phyloP scores from a whole-genome alignment of 1,139 yeast species.

The Torulaspora pretoriensis region DNA sequence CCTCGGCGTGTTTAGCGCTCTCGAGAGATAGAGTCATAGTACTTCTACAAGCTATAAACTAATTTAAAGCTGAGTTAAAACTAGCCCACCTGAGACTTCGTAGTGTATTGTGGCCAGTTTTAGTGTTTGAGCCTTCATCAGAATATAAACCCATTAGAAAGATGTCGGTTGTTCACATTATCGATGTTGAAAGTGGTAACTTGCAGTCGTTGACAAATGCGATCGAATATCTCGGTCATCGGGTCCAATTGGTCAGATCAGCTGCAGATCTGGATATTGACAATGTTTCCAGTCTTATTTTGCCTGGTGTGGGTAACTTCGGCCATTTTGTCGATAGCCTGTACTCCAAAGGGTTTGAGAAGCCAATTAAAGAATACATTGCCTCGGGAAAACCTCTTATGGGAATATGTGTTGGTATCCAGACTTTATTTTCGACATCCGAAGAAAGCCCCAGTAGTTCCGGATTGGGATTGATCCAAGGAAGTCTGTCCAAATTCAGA shows the following conservation, averaged over 20 bases:
- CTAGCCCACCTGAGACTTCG: too few species aligned
- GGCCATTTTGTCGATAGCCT: constrained; percentile 85
- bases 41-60: too few species aligned
- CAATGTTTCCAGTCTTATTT: constrained; percentile 53
- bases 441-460: constrained; percentile 62
- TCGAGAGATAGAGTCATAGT: constrained; percentile 2
- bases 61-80: too few species aligned
- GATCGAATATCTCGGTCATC: constrained; percentile 68
- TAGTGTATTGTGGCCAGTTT: too few species aligned
- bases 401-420: constrained; percentile 98
- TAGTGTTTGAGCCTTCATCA: not conserved
- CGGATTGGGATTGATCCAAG: constrained; percentile 54
- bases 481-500: constrained; percentile 57
- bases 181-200: constrained; percentile 95
- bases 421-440: constrained; percentile 69
- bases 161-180: constrained; percentile 54
- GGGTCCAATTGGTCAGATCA: constrained; percentile 48
- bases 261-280: constrained; percentile 43
- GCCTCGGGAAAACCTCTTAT: constrained; percentile 73
- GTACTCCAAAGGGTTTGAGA: constrained; percentile 54
- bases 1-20: not conserved
- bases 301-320: constrained; percentile 96
- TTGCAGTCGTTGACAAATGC: constrained; percentile 86
- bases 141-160: not conserved
- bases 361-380: constrained; percentile 63